Conservation (phyloP, 257 asterid species). For the Solanum pinnatisectum region DNA sequence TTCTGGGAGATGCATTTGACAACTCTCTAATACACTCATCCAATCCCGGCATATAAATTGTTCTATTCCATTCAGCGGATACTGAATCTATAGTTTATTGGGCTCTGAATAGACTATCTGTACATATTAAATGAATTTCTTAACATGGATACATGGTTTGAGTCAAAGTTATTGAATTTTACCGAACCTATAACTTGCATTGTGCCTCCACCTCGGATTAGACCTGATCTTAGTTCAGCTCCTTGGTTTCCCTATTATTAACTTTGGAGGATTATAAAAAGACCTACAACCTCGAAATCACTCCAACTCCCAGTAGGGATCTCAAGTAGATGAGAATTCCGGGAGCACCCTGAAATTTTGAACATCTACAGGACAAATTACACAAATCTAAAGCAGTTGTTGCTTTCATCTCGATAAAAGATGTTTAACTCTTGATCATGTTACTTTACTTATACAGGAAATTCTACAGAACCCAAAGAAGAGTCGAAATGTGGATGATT, state of each 20-base stretch:
- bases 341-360: not conserved
- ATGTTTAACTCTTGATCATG: not conserved
- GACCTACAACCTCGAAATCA: not conserved
- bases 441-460: conserved; percentile 19
- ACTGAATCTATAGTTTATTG: not conserved
- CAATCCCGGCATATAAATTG: not conserved
- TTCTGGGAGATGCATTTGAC: not conserved
- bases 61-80: not conserved
- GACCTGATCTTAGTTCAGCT: not conserved
- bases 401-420: not conserved
- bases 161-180: not conserved
- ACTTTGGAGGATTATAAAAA: not conserved
- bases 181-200: not conserved
- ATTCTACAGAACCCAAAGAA: conserved; percentile 16
- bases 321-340: not conserved
- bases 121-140: not conserved
- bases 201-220: not conserved
- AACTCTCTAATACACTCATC: not conserved
- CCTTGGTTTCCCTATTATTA: not conserved
- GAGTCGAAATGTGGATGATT: conserved; percentile 1
- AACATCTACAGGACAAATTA: not conserved
- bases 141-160: not conserved
- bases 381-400: not conserved
- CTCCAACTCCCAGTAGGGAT: not conserved
- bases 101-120: no score